Conservation (phyloP, 371 early-diverging fungal genomes). For the Phascolomyces articulosus region DNA sequence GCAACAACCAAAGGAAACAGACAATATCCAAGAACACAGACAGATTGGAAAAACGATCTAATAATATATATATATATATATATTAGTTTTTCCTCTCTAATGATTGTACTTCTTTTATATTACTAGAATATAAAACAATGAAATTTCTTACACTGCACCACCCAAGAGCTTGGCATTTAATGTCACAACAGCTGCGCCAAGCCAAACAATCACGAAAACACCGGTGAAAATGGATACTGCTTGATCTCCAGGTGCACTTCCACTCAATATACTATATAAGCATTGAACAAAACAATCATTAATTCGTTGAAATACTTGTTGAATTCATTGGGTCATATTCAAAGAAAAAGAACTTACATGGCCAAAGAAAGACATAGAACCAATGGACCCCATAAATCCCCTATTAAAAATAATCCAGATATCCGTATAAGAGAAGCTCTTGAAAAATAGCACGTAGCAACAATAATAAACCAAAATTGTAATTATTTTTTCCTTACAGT, state of each 20-base stretch:
- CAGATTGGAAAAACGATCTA: constrained; percentile 91
- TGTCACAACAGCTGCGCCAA: constrained; percentile 93
- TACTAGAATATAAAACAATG: not conserved
- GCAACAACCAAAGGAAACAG: constrained; percentile 89
- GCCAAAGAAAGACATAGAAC: constrained; percentile 88
- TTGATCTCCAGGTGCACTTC: constrained; percentile 72
- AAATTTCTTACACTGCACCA: constrained; percentile 69
- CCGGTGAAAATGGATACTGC: constrained; percentile 86
- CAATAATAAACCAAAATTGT: not conserved
- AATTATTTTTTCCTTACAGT: not conserved
- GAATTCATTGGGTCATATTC: too few relatives aligned
- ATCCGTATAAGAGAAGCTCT: too few relatives aligned
- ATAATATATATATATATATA: not conserved
- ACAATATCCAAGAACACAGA: constrained; percentile 96
- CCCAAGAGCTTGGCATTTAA: constrained; percentile 93
- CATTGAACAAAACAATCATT: not conserved
- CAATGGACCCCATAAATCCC: constrained; percentile 97
- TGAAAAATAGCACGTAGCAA: not conserved
- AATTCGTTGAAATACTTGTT: too few relatives aligned
- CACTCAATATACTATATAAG: constrained; percentile 53
- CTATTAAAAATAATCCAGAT: too few relatives aligned
- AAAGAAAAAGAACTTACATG: constrained; percentile 33
- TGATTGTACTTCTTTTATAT: too few relatives aligned
- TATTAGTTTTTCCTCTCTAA: constrained; percentile 38
- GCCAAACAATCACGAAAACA: constrained; percentile 91